A percentile compares a stretch with the other conserved stretches of the same genome.
These are phyloP conservation scores for Plasmodium gaboni DNA, from an alignment of 169 alveolate species.

Conservation along the genomic window DNA sequence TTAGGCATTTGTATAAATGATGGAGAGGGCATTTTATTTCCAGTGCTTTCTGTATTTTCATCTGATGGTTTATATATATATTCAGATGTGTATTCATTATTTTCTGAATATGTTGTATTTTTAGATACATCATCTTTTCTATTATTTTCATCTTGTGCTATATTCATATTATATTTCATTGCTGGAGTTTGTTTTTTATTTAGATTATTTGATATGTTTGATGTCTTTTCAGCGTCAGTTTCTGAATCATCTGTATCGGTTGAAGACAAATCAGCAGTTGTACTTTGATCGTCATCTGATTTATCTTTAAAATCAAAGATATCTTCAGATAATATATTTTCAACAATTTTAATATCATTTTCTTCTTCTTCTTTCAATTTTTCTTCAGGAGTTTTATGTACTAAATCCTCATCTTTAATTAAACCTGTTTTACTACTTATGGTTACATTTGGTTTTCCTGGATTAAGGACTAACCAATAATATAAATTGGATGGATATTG, in stretches of 20 bases:
- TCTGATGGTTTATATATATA: background rate
- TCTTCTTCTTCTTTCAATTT: slow-evolving; percentile 2
- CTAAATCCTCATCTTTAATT: slow-evolving; percentile 49
- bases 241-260: background rate
- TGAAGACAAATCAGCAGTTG: background rate
- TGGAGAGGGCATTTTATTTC: background rate
- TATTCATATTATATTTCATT: background rate
- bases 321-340: slow-evolving; percentile 19
- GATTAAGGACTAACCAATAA: slow-evolving; percentile 70
- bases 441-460: slow-evolving; percentile 46
- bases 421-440: slow-evolving; percentile 31
- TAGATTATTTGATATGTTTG: too few relatives aligned
- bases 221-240: background rate
- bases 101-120: background rate
- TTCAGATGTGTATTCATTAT: background rate
- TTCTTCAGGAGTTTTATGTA: slow-evolving; percentile 12
- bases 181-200: background rate
- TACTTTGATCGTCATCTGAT: background rate
- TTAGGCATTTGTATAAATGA: background rate
- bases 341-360: slow-evolving; percentile 23
- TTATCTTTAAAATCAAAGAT: background rate
- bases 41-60: too few relatives aligned
- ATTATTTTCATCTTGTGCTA: background rate
- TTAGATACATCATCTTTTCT: background rate
- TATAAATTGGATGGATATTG: slow-evolving; percentile 42